A percentile compares a stretch with the other conserved stretches of the same genome.
Conservation (phyloP, 1,284 basidiomycete species). For the Trichosporon asahii region DNA sequence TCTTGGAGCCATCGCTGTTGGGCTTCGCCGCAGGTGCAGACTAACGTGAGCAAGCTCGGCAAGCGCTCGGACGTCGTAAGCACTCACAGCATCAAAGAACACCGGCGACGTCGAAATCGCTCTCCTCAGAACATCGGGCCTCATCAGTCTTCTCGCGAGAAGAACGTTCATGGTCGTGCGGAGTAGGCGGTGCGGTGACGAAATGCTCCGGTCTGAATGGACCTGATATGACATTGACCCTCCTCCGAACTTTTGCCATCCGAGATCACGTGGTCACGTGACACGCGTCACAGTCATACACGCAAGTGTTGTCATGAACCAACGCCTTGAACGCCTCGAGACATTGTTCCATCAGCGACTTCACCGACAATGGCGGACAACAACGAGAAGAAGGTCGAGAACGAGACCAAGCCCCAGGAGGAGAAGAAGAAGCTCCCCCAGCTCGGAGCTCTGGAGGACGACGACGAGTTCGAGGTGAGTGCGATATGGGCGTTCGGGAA, state of each 20-base stretch:
- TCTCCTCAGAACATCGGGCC: not conserved
- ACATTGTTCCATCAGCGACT: conserved; percentile 12
- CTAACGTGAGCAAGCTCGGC: not conserved
- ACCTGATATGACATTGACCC: too few species aligned
- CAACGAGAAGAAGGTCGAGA: conserved; percentile 20
- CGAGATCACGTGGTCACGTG: conserved; percentile 11
- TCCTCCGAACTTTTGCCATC: not conserved
- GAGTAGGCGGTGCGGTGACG: not conserved
- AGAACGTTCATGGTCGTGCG: conserved; percentile 2
- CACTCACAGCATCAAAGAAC: not conserved
- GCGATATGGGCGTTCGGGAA: not conserved
- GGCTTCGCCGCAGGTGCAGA: not conserved
- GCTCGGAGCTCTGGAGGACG: conserved; percentile 52
- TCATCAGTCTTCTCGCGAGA: not conserved
- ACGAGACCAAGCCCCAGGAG: conserved; percentile 14
- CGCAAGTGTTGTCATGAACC: conserved; percentile 10
- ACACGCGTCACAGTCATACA: conserved; percentile 6
- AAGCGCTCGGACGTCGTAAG: not conserved
- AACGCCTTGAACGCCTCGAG: not conserved
- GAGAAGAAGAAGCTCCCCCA: conserved; percentile 49
- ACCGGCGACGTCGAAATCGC: not conserved
- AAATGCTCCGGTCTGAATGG: not conserved
- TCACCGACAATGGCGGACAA: conserved; percentile 12
- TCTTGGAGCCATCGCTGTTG: not conserved
- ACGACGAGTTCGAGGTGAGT: conserved; percentile 55